Evolutionary conservation across 106 monocot genomes (phyloP), one percentile per base, ranked within the genome.

Genomic region (Dendrobium chrysotoxum): DNA sequence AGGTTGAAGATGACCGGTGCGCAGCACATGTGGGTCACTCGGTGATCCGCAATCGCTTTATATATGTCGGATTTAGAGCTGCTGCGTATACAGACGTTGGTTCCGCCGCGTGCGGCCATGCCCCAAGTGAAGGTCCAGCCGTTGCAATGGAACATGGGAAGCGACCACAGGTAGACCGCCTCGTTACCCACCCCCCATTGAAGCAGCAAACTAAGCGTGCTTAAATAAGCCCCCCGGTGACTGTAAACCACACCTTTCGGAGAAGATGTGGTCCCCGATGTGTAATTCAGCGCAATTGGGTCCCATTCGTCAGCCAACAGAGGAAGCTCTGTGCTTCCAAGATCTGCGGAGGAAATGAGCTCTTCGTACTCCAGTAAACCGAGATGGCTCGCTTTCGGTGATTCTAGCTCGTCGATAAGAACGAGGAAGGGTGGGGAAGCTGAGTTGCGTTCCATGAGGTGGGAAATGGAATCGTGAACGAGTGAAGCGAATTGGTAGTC

Each of bases 61-160:
- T 90, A 86, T 50, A 96, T 89, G 35, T 87, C 93, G 16, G 80
- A 58, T 20, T 90, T 87, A 18, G 82, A 31, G 2, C 88, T 82
- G 65, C 53, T 65, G 28, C 93, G 90, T 78, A 96, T 85, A 86
- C 92, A 94, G 2, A 94, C 86, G 81, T 97, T 92, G 40, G 90
- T 79, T 20, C 94, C 96, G 54, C 94, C 94, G 4, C 93, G 90
- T 0, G 90, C 90, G 15, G 94, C 92, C 77, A 97, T 76, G n/a
- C 92, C 92, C 96, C 96, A 97, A 0, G 96, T 88, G 87, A 97
- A 90, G 40, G 92, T 90, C 94, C 96, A 97, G 1, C 94, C 96
- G 75, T 97, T 97, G 83, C 96, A 97, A 66, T 97, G 96, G 77
- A 97, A 97, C 96, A 97, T 97, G 28, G 94, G 93, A 21, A 97